Base-by-base conservation (phyloP, 129 eudicot genomes). In the Centrapalus pauciflorus region DNA sequence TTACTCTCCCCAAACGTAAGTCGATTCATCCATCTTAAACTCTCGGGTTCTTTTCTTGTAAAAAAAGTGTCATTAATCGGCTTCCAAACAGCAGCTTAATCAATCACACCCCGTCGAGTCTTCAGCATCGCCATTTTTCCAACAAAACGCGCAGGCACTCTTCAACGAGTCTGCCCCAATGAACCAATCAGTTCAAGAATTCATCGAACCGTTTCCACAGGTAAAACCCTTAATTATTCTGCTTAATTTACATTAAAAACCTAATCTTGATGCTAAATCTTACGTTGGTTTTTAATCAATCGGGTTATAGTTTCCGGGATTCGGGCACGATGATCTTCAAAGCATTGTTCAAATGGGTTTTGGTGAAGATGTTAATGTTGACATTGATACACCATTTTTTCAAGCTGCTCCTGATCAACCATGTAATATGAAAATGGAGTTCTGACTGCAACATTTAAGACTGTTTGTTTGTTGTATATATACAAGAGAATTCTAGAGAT, bases 281-380 rank as follows among this genome's bases (percentile, higher is more conserved):
- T 46, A 16, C 52, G 1, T 29, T 3, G 4, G 58, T 5, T 57
- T n/a, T 41, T 76, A 28, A 54, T 59, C 13, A 9, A 3, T 37
- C 26, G 26, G 23, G 4, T 19, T 75, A 3, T 86, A 88, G 96
- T 71, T 83, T 35, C 72, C 88, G 5, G 71, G 82, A 61, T 79
- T 92, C 30, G 76, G 78, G 24, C 91, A 83, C 67, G 95, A 86
- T 35, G 96, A 92, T 54, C 81, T 92, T 35, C 96, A 92, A 50
- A 88, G 95, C 91, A 88, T 92, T 70, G 96, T 92, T 24, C 90
- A 82, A 38, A 91, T 81, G 86, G 96, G 96, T 8, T 82, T 77
- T 54, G 84, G 79, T 38, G 87, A 81, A 70, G 79, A 76, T 67
- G 56, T 78, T 28, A 68, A 76, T 67, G 56, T 78, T 28, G 74